Conservation (phyloP, 768 basidiomycete genomes). For the Amanita exitialis region DNA sequence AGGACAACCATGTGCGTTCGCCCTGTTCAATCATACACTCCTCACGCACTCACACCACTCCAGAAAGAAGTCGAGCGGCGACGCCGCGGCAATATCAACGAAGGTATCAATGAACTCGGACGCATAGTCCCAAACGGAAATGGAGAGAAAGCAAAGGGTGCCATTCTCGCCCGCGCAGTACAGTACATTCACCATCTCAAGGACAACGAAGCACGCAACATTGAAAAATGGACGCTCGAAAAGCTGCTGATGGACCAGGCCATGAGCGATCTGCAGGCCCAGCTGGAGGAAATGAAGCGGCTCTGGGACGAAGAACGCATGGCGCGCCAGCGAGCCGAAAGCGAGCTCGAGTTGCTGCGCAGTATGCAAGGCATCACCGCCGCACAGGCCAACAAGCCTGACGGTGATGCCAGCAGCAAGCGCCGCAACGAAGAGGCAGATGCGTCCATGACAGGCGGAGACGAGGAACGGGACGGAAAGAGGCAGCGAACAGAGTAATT, state of each 20-base stretch:
- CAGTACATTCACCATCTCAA: conserved; percentile 89
- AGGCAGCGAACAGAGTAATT: conserved; percentile 32
- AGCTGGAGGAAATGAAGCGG: conserved; percentile 74
- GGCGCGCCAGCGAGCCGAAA: conserved; percentile 47
- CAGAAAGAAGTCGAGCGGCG: conserved; percentile 99
- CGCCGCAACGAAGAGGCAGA: conserved; percentile 30
- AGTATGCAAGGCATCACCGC: conserved; percentile 18
- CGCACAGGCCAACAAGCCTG: neutral
- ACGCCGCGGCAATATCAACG: conserved; percentile 91
- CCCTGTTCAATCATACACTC: neutral
- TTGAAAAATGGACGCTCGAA: conserved; percentile 91
- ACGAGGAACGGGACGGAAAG: conserved; percentile 25
- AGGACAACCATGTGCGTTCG: conserved; percentile 65
- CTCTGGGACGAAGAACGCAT: conserved; percentile 72
- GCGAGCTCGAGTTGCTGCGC: conserved; percentile 51
- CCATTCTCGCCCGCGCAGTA: conserved; percentile 80
- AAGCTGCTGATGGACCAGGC: conserved; percentile 89
- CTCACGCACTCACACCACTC: neutral
- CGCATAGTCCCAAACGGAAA: conserved; percentile 82
- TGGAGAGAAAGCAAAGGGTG: conserved; percentile 84
- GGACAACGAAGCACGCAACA: conserved; percentile 83
- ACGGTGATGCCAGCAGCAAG: conserved; percentile 12
- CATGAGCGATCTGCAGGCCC: conserved; percentile 78
- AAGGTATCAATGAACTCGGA: conserved; percentile 89
- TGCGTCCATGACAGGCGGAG: conserved; percentile 20